Evolutionary conservation across 2,329 filamentous ascomycete species (phyloP).

Genomic region (Neonectria coccinea): DNA sequence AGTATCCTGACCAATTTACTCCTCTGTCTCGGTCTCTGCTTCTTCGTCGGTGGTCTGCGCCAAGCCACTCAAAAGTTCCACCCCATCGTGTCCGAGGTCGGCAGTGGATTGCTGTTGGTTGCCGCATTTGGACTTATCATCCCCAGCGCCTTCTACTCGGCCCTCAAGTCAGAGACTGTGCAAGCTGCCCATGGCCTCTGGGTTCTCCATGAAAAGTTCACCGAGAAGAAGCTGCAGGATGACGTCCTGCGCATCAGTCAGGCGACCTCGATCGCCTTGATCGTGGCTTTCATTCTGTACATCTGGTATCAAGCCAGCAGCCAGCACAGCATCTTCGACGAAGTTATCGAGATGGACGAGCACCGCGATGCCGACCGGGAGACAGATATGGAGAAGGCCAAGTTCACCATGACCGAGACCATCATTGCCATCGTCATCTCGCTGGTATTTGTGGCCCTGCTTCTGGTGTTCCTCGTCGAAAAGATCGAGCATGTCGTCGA

Average conservation of each 20-base stretch:
- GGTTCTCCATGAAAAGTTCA: conserved; percentile 45
- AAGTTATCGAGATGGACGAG: conserved; percentile 63
- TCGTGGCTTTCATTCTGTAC: conserved; percentile 68
- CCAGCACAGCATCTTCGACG: conserved; percentile 72
- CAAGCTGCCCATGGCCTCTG: conserved; percentile 36
- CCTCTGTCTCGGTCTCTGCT: conserved; percentile 75
- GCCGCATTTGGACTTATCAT: conserved; percentile 57
- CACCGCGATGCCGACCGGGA: conserved; percentile 68
- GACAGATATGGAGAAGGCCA: conserved; percentile 67
- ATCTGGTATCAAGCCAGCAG: conserved; percentile 73
- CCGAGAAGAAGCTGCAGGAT: conserved; percentile 53
- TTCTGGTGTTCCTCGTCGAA: conserved; percentile 75
- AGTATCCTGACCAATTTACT: conserved; percentile 76
- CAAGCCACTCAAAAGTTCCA: conserved; percentile 72
- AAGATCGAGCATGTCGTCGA: conserved; percentile 67
- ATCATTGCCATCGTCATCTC: conserved; percentile 68
- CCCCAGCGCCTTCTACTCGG: conserved; percentile 52
- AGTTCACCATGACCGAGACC: conserved; percentile 75
- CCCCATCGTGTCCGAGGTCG: conserved; percentile 74
- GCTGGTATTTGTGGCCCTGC: conserved; percentile 69
- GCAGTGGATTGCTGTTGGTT: conserved; percentile 73
- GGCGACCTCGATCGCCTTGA: conserved; percentile 70
- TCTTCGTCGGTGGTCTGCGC: conserved; percentile 72
- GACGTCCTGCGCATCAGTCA: conserved; percentile 70
- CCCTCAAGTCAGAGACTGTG: conserved; percentile 47